Base-by-base conservation (phyloP, 2,329 filamentous ascomycete species). In the Penicillium olsonii region DNA sequence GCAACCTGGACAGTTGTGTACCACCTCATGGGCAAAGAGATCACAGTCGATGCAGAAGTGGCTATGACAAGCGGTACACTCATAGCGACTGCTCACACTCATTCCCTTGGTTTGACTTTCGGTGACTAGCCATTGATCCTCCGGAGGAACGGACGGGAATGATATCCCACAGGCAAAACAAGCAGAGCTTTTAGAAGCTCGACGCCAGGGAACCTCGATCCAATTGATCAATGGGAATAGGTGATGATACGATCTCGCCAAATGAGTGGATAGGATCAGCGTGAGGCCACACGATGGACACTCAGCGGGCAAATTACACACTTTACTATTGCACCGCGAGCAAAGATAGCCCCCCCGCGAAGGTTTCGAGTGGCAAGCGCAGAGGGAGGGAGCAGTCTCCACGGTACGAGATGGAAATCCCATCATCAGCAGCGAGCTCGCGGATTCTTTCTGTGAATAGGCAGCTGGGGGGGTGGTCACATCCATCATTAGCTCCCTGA, bases 41-140 rank as follows among this genome's bases (percentile, higher is more conserved):
- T 99, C 94, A 69, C 94, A 99, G 69, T 99, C 94, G 57, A 99
- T 95, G 76, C 94, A 99, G 68, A 97, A 99, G 72, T 97, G 92
- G 52, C 88, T 85, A 3, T 81, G 74, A 70, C 94, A 99, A n/a
- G 87, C 85, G 59, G 87, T 83, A 68, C 94, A 99, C 51, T 88
- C 89, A 68, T 99, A 99, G 43, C 94, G 78, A 40, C 87, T 85
- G 65, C 88, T 94, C 75, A 95, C 90, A 68, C 88, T 92, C 37
- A 92, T 86, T 1, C 87, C 85, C 63, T 84, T 87, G 62, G 69
- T 61, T 64, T 69, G 62, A 57, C 59, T 61, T 63, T 74, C 61
- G 17, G 63, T 53, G 19, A 39, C 38, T 34, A 64, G 61, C 68
- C 68, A 70, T 51, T 70, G 64, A 29, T 69, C 66, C 44, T 63